Conservation (phyloP, 352 stramenopile genomes). For the Pythium scleroteichum region DNA sequence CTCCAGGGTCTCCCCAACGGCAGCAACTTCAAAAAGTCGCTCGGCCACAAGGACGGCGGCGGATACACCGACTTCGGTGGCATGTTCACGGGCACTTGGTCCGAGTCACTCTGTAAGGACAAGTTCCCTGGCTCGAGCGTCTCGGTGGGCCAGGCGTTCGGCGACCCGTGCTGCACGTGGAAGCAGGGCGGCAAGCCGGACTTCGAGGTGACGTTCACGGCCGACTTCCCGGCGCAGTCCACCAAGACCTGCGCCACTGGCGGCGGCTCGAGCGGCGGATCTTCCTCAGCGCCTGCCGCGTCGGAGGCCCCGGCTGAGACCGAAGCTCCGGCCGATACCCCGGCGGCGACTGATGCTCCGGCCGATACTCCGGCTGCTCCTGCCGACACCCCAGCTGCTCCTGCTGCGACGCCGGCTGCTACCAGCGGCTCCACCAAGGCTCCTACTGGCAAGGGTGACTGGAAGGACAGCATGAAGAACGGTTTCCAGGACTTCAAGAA, state of each 20-base stretch:
- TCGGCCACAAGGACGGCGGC: slow-evolving; percentile 15
- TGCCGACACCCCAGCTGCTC: no score
- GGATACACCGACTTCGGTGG: slow-evolving; percentile 19
- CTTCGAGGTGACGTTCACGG: slow-evolving; percentile 16
- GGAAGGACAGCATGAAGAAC: not conserved
- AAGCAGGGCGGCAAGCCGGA: slow-evolving; percentile 13
- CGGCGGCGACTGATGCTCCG: not conserved
- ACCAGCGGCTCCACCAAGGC: not conserved
- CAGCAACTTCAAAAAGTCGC: slow-evolving; percentile 17
- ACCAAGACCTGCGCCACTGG: slow-evolving; percentile 16
- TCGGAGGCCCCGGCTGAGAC: no score
- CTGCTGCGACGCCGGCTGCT: not conserved
- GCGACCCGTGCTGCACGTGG: slow-evolving; percentile 26
- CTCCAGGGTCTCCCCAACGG: slow-evolving; percentile 24
- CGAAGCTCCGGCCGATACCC: no score
- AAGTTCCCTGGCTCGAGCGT: slow-evolving; percentile 22
- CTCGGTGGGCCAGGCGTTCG: slow-evolving; percentile 24
- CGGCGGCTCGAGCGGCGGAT: not conserved
- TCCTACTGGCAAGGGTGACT: not conserved
- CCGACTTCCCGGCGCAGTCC: slow-evolving; percentile 22
- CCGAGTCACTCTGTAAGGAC: slow-evolving; percentile 15
- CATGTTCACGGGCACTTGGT: slow-evolving; percentile 23
- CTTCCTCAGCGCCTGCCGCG: not conserved
- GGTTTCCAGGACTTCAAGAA: not conserved
- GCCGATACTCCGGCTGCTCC: not conserved